Percentiles rank a stretch among this genome's conserved stretches.
phyloP scores from a whole-genome alignment of 768 basidiomycete species.

The Rubroboletus pulcherrimus region DNA sequence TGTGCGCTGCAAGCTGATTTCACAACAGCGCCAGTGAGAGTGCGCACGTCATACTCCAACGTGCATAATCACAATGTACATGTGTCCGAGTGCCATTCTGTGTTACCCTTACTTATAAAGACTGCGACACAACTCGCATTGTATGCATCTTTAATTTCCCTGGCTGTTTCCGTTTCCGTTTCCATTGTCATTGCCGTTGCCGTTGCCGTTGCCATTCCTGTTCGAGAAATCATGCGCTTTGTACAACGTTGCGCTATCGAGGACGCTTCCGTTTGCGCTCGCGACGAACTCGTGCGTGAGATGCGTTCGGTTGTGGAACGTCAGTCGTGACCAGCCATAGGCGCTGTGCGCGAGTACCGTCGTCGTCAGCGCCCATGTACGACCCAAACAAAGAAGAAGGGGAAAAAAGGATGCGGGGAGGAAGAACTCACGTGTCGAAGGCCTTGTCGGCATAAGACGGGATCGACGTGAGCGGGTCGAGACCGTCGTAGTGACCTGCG shows the following conservation, averaged over 20 bases:
- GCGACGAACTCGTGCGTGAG: slow-evolving; percentile 29
- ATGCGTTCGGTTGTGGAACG: slow-evolving; percentile 29
- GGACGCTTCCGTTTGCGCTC: slow-evolving; percentile 26
- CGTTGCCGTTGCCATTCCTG: background rate
- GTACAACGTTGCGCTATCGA: slow-evolving; percentile 25
- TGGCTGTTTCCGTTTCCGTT: background rate
- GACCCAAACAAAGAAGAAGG: background rate
- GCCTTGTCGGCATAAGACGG: slow-evolving; percentile 9
- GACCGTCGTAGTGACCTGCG: slow-evolving; percentile 28
- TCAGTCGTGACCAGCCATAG: slow-evolving; percentile 29
- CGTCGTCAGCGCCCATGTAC: background rate
- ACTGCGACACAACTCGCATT: background rate
- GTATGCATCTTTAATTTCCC: background rate
- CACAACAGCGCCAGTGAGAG: background rate
- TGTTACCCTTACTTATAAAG: background rate
- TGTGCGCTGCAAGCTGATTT: background rate
- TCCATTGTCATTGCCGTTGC: background rate
- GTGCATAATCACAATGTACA: background rate
- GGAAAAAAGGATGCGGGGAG: background rate
- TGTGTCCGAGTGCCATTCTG: background rate
- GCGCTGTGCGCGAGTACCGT: background rate
- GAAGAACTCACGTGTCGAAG: slow-evolving; percentile 13
- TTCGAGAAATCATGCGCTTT: slow-evolving; percentile 14
- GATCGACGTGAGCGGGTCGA: slow-evolving; percentile 5
- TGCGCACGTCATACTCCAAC: background rate